Percentiles rank a stretch among this genome's conserved stretches.
These are phyloP conservation scores for Clarkia xantiana DNA, from an alignment of 345 rosid genomes.

Conservation along the genomic window DNA sequence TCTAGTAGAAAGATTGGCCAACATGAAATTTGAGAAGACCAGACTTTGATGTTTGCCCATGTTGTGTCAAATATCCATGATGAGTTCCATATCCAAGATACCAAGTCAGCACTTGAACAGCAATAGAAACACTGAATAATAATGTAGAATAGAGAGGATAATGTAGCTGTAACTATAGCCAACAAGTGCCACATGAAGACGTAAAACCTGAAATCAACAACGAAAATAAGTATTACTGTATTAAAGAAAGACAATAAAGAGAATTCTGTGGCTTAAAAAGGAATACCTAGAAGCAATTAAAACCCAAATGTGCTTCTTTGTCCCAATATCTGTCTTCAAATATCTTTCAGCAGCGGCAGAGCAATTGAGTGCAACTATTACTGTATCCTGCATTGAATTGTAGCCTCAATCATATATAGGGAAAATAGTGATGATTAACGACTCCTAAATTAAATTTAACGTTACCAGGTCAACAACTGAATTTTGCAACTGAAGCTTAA, in stretches of 20 bases:
- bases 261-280: slow-evolving; percentile 8
- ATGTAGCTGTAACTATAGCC: slow-evolving; percentile 39
- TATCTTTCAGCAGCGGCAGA: slow-evolving; percentile 26
- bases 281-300: slow-evolving; percentile 29
- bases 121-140: slow-evolving; percentile 30
- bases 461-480: slow-evolving; percentile 58
- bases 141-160: slow-evolving; percentile 53
- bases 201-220: slow-evolving; percentile 35
- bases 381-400: slow-evolving; percentile 41
- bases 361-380: slow-evolving; percentile 59
- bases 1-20: slow-evolving; percentile 71
- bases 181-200: slow-evolving; percentile 31
- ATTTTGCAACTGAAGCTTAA: slow-evolving; percentile 36
- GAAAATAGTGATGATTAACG: not conserved
- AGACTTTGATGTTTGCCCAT: slow-evolving; percentile 35
- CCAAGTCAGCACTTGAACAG: slow-evolving; percentile 21
- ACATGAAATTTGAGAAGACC: slow-evolving; percentile 57
- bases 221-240: not conserved
- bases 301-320: slow-evolving; percentile 18
- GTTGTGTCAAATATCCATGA: slow-evolving; percentile 35
- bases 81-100: slow-evolving; percentile 19
- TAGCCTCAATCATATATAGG: not conserved
- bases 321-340: slow-evolving; percentile 16
- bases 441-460: slow-evolving; percentile 1
- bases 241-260: slow-evolving; percentile 11